A percentile compares a stretch with the other conserved stretches of the same genome.
phyloP scores from a whole-genome alignment of 78 protist genomes.

The Chrysochromulina parva region DNA sequence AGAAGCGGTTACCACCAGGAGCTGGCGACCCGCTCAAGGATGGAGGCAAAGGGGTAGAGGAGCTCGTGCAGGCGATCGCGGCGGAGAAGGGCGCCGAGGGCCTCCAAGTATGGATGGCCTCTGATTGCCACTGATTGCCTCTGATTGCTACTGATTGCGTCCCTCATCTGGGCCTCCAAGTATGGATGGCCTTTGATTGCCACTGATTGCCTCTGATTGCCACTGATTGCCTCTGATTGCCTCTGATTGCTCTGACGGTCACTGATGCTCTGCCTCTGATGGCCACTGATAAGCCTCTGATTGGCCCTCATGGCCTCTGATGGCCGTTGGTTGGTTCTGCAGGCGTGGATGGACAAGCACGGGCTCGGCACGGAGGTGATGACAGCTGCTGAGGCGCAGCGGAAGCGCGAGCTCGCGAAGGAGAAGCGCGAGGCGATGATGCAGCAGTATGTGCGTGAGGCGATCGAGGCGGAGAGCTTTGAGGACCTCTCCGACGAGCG shows the following conservation, averaged over 20 bases:
- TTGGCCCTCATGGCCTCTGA: too few species aligned
- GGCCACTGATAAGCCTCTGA: too few species aligned
- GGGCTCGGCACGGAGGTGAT: slow-evolving; percentile 29
- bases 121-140: background rate
- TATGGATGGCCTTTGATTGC: too few species aligned
- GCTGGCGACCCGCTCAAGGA: slow-evolving; percentile 32
- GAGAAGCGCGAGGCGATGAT: background rate
- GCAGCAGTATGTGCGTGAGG: background rate
- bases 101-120: slow-evolving; percentile 21
- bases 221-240: too few species aligned
- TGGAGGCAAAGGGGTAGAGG: slow-evolving; percentile 1
- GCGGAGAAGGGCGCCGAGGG: slow-evolving; percentile 34
- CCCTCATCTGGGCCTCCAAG: too few species aligned
- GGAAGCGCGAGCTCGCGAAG: background rate
- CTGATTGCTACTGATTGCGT: background rate
- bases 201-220: too few species aligned
- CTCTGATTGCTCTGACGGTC: too few species aligned
- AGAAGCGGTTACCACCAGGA: slow-evolving; percentile 11
- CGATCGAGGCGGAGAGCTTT: background rate
- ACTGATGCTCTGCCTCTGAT: too few species aligned
- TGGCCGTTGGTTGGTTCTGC: background rate
- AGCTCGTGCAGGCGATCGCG: slow-evolving; percentile 31
- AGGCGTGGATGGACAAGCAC: slow-evolving; percentile 1
- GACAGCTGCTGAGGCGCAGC: slow-evolving; percentile 13
- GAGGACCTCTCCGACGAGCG: background rate